phyloP scores from a whole-genome alignment of 495 filamentous ascomycete species.

The Hyaloscypha hepaticicola region DNA sequence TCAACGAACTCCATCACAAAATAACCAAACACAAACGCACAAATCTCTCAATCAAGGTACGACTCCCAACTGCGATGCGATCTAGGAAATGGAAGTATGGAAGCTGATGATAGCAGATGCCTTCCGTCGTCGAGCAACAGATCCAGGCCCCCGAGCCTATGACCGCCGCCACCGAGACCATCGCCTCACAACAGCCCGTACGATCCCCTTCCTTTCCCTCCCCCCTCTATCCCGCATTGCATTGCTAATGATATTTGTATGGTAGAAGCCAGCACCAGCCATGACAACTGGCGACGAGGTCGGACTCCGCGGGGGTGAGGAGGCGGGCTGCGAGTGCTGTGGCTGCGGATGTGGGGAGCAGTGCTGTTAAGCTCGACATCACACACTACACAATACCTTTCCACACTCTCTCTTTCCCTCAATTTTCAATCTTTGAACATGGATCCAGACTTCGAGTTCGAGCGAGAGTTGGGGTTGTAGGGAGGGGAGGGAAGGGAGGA shows the following conservation, averaged over 20 bases:
- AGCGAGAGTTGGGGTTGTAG: too few species aligned
- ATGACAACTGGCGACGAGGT: conserved; percentile 26
- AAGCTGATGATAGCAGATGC: conserved; percentile 10
- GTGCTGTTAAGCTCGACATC: conserved; percentile 36
- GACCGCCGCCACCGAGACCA: conserved; percentile 9
- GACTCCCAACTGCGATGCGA: too few species aligned
- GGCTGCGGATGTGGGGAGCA: conserved; percentile 24
- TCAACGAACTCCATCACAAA: too few species aligned
- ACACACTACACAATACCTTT: too few species aligned
- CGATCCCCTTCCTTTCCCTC: not conserved
- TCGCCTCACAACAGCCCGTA: conserved; percentile 28
- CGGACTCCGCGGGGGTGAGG: conserved; percentile 26
- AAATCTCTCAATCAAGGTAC: too few species aligned
- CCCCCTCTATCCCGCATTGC: not conserved
- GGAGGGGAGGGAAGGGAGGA: too few species aligned
- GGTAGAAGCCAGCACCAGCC: conserved; percentile 13
- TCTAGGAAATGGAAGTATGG: too few species aligned
- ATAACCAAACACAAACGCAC: too few species aligned
- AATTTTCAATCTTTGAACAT: too few species aligned
- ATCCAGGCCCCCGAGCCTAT: conserved; percentile 25
- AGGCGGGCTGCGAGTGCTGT: conserved; percentile 26
- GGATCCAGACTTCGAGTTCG: too few species aligned
- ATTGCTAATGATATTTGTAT: not conserved
- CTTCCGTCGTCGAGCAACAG: conserved; percentile 25
- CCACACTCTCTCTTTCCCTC: too few species aligned